phyloP scores from a whole-genome alignment of 2,329 filamentous ascomycete genomes.

The Pestalotiopsis sp. region DNA sequence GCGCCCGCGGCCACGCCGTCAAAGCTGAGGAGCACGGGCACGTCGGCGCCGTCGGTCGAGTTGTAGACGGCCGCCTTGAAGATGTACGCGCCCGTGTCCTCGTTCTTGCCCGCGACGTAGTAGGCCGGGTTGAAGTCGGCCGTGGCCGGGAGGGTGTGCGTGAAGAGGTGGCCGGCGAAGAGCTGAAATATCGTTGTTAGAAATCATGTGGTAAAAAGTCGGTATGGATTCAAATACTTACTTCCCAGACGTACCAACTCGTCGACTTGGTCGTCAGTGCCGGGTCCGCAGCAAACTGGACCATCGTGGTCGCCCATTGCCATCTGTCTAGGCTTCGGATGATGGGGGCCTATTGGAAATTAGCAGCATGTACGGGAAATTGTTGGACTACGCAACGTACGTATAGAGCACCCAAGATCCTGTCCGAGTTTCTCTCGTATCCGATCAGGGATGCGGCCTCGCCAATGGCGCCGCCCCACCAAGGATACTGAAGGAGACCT shows the following conservation, averaged over 20 bases:
- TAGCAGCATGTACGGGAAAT: background rate
- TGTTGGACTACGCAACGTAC: slow-evolving; percentile 22
- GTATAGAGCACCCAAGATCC: slow-evolving; percentile 56
- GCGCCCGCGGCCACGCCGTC: slow-evolving; percentile 36
- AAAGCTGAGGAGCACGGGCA: slow-evolving; percentile 49
- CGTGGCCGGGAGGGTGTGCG: slow-evolving; percentile 47
- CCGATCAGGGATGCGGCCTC: slow-evolving; percentile 69
- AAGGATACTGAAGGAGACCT: slow-evolving; percentile 49
- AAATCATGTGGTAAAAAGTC: background rate
- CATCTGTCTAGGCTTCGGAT: slow-evolving; percentile 53
- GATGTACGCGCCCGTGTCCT: slow-evolving; percentile 41
- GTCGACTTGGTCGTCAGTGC: slow-evolving; percentile 51
- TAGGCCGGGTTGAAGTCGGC: slow-evolving; percentile 48
- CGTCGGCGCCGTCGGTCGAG: slow-evolving; percentile 44
- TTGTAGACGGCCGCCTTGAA: slow-evolving; percentile 59
- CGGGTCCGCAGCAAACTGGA: slow-evolving; percentile 51
- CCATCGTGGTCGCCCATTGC: slow-evolving; percentile 54
- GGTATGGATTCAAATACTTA: slow-evolving; percentile 18
- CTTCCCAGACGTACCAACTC: slow-evolving; percentile 51
- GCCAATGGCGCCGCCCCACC: slow-evolving; percentile 63
- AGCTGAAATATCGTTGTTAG: slow-evolving; percentile 32
- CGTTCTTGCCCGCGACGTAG: slow-evolving; percentile 51
- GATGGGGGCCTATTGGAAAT: slow-evolving; percentile 38
- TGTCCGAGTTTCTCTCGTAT: slow-evolving; percentile 66
- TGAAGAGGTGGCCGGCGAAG: slow-evolving; percentile 47